A percentile compares a stretch with the other conserved stretches of the same genome.
These are phyloP conservation scores for Rozella allomycis DNA, from an alignment of 371 early-diverging fungal genomes.

Conservation along the genomic window DNA sequence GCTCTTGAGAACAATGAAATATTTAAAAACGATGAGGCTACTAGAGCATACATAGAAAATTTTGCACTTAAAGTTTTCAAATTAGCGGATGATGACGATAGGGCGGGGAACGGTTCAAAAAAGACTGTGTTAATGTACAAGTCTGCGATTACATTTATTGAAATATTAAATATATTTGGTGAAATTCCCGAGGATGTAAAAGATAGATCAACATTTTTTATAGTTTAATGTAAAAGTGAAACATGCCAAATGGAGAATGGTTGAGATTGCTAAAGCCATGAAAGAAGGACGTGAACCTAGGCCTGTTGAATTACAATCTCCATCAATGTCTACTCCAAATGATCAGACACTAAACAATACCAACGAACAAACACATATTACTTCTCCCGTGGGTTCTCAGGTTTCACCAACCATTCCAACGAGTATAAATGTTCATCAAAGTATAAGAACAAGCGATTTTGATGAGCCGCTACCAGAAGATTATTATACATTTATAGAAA, in stretches of 20 bases:
- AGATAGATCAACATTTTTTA: background rate
- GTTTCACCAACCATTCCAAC: no score
- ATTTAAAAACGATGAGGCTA: conserved; percentile 51
- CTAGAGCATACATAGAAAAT: conserved; percentile 56
- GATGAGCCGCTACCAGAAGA: no score
- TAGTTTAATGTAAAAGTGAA: conserved; percentile 64
- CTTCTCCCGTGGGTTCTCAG: no score
- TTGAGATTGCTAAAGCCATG: conserved; percentile 72
- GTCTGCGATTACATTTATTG: conserved; percentile 59
- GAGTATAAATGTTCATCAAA: no score
- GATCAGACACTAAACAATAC: no score
- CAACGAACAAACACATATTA: no score
- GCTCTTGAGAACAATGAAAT: conserved; percentile 38
- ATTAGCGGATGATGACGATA: conserved; percentile 78
- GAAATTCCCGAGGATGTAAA: conserved; percentile 42
- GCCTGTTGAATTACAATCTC: no score
- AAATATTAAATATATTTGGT: conserved; percentile 54
- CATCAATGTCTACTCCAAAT: no score
- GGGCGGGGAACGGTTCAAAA: conserved; percentile 41
- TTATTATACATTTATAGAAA: no score
- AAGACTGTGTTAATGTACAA: conserved; percentile 23
- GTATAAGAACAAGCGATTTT: no score
- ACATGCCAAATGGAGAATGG: conserved; percentile 85
- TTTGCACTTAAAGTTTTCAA: conserved; percentile 77
- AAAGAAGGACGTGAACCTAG: conserved; percentile 58